Base-by-base conservation (phyloP, 176 grass and related monocot species). In the Leersia perrieri region DNA sequence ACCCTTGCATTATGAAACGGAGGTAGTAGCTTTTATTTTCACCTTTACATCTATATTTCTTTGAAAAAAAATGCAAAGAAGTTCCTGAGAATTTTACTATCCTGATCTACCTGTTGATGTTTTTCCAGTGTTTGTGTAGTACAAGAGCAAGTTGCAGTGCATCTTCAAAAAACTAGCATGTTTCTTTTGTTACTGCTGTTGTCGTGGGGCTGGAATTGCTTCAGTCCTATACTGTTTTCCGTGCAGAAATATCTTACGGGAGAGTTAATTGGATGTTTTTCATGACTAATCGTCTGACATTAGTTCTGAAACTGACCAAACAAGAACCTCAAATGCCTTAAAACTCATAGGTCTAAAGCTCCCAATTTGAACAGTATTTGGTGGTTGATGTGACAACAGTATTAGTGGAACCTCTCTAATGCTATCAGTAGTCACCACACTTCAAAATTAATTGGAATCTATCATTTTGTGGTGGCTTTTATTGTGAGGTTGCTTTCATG, bases 391-490 rank as follows among this genome's bases (percentile, higher is more conserved):
- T 47, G 22, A 35, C 23, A 63, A 51, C 25, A 40, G 27, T 68
- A 63, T 71, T 62, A 22, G 6, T 36, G 30, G 15, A 40, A 13
- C 76, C 76, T 79, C 68, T 79, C 30, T 60, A 20, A 51, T 38
- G 18, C 45, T 12, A 27, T 41, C 35, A 72, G 15, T 30, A 68
- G 23, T 20, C 14, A 67, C 16, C 11, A 6, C 9, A n/a, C 57
- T 76, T 76, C 18, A 4, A 63, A 66, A 9, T 70, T 72, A 66
- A 73, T 65, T 47, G 62, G 35, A 78, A 73, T 71, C 11, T 73
- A 20, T 60, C 38, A 75, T 64, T 31, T 53, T 61, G 33, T 70
- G 3, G 16, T 51, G 20, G 8, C 34, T 42, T 34, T 27, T 77
- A 61, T 44, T 18, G 29, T 32, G 4, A 45, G 38, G 15, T 65